These are phyloP conservation scores for Chaetomium globosum DNA, from an alignment of 2,329 filamentous ascomycete genomes.

Conservation along the genomic window DNA sequence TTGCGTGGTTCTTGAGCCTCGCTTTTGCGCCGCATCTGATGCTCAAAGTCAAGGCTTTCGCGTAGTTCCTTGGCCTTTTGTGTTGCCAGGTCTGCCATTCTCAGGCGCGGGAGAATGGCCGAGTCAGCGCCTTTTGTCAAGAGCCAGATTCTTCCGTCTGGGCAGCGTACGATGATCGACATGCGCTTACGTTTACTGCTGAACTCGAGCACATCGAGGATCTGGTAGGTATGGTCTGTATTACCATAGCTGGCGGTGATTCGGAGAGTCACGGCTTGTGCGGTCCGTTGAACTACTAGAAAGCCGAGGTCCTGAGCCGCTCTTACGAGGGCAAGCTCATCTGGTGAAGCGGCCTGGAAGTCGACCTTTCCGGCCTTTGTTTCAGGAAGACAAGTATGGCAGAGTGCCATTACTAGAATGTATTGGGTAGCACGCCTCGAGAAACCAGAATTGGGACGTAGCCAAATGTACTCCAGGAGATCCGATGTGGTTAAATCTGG, in stretches of 20 bases:
- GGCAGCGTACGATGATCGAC: conserved; percentile 82
- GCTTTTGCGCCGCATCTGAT: conserved; percentile 64
- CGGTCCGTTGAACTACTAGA: conserved; percentile 70
- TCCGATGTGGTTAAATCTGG: conserved; percentile 64
- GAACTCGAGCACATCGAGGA: conserved; percentile 85
- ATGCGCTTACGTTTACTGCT: conserved; percentile 85
- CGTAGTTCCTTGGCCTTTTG: conserved; percentile 72
- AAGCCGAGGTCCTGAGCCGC: conserved; percentile 81
- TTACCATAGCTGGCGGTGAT: conserved; percentile 37
- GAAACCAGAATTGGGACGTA: conserved; percentile 66
- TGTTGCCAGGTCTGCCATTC: conserved; percentile 68
- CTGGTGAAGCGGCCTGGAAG: conserved; percentile 83
- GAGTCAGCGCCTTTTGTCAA: conserved; percentile 88
- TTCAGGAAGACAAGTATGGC: conserved; percentile 83
- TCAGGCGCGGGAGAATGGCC: conserved; percentile 73
- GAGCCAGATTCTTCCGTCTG: conserved; percentile 75
- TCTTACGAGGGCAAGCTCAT: conserved; percentile 79
- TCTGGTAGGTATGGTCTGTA: conserved; percentile 61
- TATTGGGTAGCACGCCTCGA: conserved; percentile 71
- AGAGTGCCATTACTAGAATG: conserved; percentile 77
- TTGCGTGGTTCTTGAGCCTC: conserved; percentile 56
- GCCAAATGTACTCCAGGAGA: conserved; percentile 69
- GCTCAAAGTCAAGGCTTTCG: conserved; percentile 61
- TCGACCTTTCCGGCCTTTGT: conserved; percentile 66
- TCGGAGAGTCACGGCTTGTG: conserved; percentile 69